A percentile compares a stretch with the other conserved stretches of the same genome.
Conservation (phyloP, 1,284 basidiomycete species). For the Austroboletus novae-zelandiae region DNA sequence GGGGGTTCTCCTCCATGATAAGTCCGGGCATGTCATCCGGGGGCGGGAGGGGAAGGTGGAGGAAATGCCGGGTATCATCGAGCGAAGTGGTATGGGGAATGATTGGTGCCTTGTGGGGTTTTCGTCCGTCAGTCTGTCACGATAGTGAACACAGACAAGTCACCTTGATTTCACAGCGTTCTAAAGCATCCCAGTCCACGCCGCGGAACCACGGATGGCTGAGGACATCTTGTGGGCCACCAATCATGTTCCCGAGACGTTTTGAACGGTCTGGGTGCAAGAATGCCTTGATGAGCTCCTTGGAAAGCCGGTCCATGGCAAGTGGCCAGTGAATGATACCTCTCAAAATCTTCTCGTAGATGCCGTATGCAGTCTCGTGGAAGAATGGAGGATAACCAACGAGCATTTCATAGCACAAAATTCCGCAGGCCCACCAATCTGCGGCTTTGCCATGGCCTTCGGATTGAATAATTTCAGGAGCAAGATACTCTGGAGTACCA, state of each 20-base stretch:
- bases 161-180: constrained; percentile 76
- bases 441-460: constrained; percentile 98
- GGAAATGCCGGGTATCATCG: constrained; percentile 80
- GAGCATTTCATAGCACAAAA: constrained; percentile 97
- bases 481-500: constrained; percentile 96
- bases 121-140: constrained; percentile 10
- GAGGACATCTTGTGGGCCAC: constrained; percentile 88
- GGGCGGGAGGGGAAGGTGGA: constrained; percentile 71
- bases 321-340: constrained; percentile 93
- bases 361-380: constrained; percentile 90
- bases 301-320: constrained; percentile 78
- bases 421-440: constrained; percentile 99
- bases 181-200: constrained; percentile 84
- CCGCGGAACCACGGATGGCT: constrained; percentile 96
- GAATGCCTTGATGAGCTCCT: constrained; percentile 79
- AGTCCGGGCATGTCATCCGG: constrained; percentile 77
- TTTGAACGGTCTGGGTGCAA: constrained; percentile 92
- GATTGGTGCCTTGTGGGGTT: constrained; percentile 63
- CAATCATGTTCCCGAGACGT: constrained; percentile 92
- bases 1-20: constrained; percentile 55
- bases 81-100: constrained; percentile 74
- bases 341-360: constrained; percentile 92
- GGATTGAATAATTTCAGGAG: constrained; percentile 93
- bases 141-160: constrained; percentile 16
- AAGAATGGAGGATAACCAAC: constrained; percentile 93